Percentiles rank a stretch among this genome's conserved stretches.
phyloP scores from a whole-genome alignment of 1,284 basidiomycete genomes.

The Retiboletus flavoniger region DNA sequence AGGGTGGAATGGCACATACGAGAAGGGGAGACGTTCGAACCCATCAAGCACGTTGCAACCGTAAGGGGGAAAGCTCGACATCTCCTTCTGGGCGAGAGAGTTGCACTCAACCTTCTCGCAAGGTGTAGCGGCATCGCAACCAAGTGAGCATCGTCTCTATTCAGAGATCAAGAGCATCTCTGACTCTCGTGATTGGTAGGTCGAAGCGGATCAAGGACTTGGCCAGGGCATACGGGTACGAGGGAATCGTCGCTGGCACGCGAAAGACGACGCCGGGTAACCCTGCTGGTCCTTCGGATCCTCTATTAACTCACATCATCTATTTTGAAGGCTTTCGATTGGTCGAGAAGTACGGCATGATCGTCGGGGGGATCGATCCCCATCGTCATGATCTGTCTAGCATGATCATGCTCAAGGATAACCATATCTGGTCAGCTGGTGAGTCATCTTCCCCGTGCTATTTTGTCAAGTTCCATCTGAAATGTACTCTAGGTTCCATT shows the following conservation, averaged over 20 bases:
- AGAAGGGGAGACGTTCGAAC: constrained; percentile 81
- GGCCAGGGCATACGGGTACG: constrained; percentile 79
- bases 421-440: constrained; percentile 98
- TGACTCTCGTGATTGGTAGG: constrained; percentile 41
- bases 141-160: constrained; percentile 52
- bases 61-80: constrained; percentile 87
- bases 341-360: constrained; percentile 99
- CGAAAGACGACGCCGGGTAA: constrained; percentile 95
- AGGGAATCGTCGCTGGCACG: constrained; percentile 92
- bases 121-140: constrained; percentile 97
- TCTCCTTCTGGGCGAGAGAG: constrained; percentile 91
- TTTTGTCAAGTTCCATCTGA: neutral
- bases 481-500: constrained; percentile 69
- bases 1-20: constrained; percentile 92
- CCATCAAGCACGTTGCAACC: constrained; percentile 87
- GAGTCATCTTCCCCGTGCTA: constrained; percentile 20
- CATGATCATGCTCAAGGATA: constrained; percentile 99
- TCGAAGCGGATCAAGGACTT: constrained; percentile 80
- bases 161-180: neutral
- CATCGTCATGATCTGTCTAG: constrained; percentile 96
- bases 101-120: constrained; percentile 92
- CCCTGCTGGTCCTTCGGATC: constrained; percentile 9
- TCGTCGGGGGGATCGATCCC: constrained; percentile 94
- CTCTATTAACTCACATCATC: constrained; percentile 1
- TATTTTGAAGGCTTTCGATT: constrained; percentile 75